Evolutionary conservation across 805 yeast species (phyloP).

Genomic region (Wickerhamiella allomyrinae): DNA sequence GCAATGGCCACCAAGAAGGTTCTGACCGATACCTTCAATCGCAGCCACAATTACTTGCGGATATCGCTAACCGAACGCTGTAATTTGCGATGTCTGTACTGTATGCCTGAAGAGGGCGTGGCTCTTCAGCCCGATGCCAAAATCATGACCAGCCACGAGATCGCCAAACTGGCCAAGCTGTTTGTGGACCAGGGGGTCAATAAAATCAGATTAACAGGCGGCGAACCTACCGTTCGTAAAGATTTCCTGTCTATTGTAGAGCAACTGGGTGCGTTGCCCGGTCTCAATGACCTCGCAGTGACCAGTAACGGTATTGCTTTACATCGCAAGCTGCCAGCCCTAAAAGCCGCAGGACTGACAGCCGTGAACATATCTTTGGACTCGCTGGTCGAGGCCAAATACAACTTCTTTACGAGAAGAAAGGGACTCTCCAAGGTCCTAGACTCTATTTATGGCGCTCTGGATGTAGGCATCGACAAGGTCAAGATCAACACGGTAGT

Average conservation of each 20-base stretch:
- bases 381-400: conserved; percentile 39
- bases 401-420: conserved; percentile 34
- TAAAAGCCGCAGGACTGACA: conserved; percentile 32
- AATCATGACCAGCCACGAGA: conserved; percentile 32
- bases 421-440: conserved; percentile 35
- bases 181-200: conserved; percentile 38
- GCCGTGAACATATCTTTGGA: conserved; percentile 36
- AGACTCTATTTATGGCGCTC: conserved; percentile 31
- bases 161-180: conserved; percentile 29
- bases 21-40: conserved; percentile 31
- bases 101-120: conserved; percentile 46
- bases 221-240: conserved; percentile 41
- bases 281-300: conserved; percentile 35
- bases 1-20: not conserved
- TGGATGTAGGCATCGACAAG: conserved; percentile 31
- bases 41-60: conserved; percentile 36
- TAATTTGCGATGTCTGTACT: conserved; percentile 32
- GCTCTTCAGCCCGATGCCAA: conserved; percentile 32
- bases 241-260: conserved; percentile 34
- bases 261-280: conserved; percentile 27
- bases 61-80: conserved; percentile 40
- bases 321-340: conserved; percentile 33
- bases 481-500: conserved; percentile 39
- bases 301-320: conserved; percentile 41
- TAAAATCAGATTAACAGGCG: conserved; percentile 40